A percentile compares a stretch with the other conserved stretches of the same genome.
Evolutionary conservation across 257 asterid genomes (phyloP).

Genomic region (Handroanthus guayacan): DNA sequence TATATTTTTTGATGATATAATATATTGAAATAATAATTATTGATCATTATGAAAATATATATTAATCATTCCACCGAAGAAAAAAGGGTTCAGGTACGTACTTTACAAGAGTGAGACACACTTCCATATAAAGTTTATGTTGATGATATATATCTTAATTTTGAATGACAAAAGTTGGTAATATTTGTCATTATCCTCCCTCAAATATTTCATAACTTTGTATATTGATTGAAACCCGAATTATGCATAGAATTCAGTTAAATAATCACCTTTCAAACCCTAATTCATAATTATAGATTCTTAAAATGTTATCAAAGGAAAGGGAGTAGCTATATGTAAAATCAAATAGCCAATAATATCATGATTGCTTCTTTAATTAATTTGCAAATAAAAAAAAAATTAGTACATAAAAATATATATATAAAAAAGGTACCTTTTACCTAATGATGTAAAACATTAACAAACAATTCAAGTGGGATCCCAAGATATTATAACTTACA

Average conservation of each 20-base stretch:
- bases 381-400: slow-evolving; percentile 33
- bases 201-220: not conserved
- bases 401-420: slow-evolving; percentile 39
- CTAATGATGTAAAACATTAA: slow-evolving; percentile 83
- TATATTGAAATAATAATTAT: too few species aligned
- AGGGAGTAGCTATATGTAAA: slow-evolving; percentile 26
- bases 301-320: slow-evolving; percentile 32
- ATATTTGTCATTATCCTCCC: slow-evolving; percentile 24
- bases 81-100: not conserved
- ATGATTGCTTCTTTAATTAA: slow-evolving; percentile 40
- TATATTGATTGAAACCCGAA: not conserved
- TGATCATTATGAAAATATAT: not conserved
- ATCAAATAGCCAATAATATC: slow-evolving; percentile 39
- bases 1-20: too few species aligned
- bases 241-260: slow-evolving; percentile 5
- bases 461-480: slow-evolving; percentile 68
- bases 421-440: slow-evolving; percentile 65
- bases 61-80: not conserved
- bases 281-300: slow-evolving; percentile 31
- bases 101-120: not conserved
- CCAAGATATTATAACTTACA: slow-evolving; percentile 45
- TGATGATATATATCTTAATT: slow-evolving; percentile 18
- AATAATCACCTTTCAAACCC: slow-evolving; percentile 31
- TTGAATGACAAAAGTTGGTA: slow-evolving; percentile 34
- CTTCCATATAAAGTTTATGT: not conserved